These are phyloP conservation scores for Allantophomopsis cytisporea DNA, from an alignment of 2,329 filamentous ascomycete genomes.

Conservation along the genomic window DNA sequence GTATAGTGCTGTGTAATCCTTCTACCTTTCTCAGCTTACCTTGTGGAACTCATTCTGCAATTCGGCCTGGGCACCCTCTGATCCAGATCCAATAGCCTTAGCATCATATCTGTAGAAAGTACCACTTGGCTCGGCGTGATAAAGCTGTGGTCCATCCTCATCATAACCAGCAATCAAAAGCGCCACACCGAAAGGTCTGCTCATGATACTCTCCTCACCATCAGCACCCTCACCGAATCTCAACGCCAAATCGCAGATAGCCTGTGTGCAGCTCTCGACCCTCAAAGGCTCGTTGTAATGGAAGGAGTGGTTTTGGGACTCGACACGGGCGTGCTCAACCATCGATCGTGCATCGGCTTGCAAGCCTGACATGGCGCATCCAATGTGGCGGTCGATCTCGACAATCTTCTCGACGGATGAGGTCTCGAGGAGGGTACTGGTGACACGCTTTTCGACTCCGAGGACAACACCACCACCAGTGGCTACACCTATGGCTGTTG, in stretches of 20 bases:
- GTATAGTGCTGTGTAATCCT: conserved; percentile 1
- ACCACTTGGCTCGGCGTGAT: conserved; percentile 93
- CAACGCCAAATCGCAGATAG: conserved; percentile 93
- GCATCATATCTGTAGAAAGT: conserved; percentile 99
- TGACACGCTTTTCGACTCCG: conserved; percentile 97
- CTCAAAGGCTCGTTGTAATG: conserved; percentile 93
- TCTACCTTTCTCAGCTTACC: conserved; percentile 21
- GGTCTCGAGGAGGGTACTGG: conserved; percentile 90
- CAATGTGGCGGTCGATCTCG: conserved; percentile 97
- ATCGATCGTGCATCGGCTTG: conserved; percentile 96
- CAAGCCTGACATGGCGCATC: conserved; percentile 95
- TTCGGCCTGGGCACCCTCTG: conserved; percentile 94
- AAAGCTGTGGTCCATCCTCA: conserved; percentile 92
- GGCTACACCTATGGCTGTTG: conserved; percentile 94
- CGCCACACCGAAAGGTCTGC: conserved; percentile 89
- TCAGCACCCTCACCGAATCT: conserved; percentile 95
- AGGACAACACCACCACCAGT: conserved; percentile 92
- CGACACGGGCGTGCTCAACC: conserved; percentile 96
- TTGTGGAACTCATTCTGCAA: conserved; percentile 98
- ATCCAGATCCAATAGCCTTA: conserved; percentile 95
- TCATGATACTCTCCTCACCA: conserved; percentile 98
- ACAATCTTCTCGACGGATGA: conserved; percentile 99
- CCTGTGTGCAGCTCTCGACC: conserved; percentile 96
- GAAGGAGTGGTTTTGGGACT: conserved; percentile 94
- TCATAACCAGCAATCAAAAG: conserved; percentile 94